phyloP scores from a whole-genome alignment of 108 stramenopile species.

The Pseudonitzschia multistriata region DNA sequence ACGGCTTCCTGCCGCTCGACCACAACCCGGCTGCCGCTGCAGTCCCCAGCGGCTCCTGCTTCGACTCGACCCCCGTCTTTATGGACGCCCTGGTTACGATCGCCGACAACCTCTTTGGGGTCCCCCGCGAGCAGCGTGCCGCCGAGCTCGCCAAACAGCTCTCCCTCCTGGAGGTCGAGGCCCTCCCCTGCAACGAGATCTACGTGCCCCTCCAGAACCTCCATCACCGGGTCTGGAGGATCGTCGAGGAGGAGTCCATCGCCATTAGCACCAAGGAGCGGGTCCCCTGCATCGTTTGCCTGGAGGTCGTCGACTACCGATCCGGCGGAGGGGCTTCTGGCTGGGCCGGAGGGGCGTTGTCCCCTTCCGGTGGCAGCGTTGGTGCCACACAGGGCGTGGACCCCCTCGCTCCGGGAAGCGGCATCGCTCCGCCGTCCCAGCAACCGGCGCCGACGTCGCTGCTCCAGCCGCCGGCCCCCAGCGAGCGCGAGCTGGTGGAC shows the following conservation, averaged over 20 bases:
- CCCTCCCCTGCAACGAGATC: conserved; percentile 76
- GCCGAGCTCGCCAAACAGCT: conserved; percentile 54
- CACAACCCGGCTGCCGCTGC: conserved; percentile 1
- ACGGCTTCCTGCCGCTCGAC: conserved; percentile 62
- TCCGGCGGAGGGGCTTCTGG: background rate
- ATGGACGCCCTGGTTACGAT: conserved; percentile 75
- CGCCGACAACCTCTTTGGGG: conserved; percentile 67
- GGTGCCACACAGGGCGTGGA: too few relatives aligned
- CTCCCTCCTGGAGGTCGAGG: conserved; percentile 57
- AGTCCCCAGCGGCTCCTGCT: conserved; percentile 43
- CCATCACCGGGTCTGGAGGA: conserved; percentile 85
- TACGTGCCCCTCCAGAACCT: conserved; percentile 79
- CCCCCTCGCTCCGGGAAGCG: too few relatives aligned
- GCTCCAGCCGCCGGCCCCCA: background rate
- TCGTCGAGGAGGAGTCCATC: conserved; percentile 78
- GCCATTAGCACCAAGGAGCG: conserved; percentile 90
- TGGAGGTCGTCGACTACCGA: conserved; percentile 87
- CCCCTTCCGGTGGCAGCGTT: too few relatives aligned
- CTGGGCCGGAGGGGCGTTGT: background rate
- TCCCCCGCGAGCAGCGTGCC: conserved; percentile 53
- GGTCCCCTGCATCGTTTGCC: conserved; percentile 88
- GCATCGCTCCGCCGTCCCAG: too few relatives aligned
- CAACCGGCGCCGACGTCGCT: too few relatives aligned
- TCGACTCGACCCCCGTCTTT: conserved; percentile 72
- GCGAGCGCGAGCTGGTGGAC: conserved; percentile 37